phyloP scores from a whole-genome alignment of 495 filamentous ascomycete species.

The Schizothecium vesticola region DNA sequence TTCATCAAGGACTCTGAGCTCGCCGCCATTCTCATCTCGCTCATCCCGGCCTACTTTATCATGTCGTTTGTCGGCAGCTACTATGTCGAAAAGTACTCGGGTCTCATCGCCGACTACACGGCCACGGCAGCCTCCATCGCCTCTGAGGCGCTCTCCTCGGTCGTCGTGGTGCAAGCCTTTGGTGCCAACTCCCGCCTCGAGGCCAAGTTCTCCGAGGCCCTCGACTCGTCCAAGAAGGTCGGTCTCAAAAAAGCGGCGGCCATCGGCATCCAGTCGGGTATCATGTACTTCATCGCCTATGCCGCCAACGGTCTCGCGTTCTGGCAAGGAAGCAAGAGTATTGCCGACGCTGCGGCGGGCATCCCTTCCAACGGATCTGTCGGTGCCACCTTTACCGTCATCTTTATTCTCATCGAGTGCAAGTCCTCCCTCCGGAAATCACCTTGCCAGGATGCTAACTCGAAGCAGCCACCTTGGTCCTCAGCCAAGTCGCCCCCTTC shows the following conservation, averaged over 20 bases:
- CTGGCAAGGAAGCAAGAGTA: slow-evolving; percentile 55
- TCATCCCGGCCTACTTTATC: slow-evolving; percentile 60
- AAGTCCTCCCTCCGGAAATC: slow-evolving; percentile 10
- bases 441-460: not conserved
- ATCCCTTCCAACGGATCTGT: slow-evolving; percentile 37
- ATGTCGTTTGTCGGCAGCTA: slow-evolving; percentile 59
- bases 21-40: slow-evolving; percentile 50
- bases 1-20: slow-evolving; percentile 54
- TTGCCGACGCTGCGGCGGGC: slow-evolving; percentile 40
- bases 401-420: slow-evolving; percentile 62
- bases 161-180: slow-evolving; percentile 48
- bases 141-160: slow-evolving; percentile 40
- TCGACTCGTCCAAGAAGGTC: slow-evolving; percentile 42
- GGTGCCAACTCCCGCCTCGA: slow-evolving; percentile 44
- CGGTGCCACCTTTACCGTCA: slow-evolving; percentile 59
- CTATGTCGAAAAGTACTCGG: slow-evolving; percentile 56
- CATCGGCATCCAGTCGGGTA: slow-evolving; percentile 56
- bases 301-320: slow-evolving; percentile 46
- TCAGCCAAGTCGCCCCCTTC: slow-evolving; percentile 61
- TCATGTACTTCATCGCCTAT: slow-evolving; percentile 62
- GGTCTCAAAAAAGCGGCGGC: slow-evolving; percentile 56
- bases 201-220: slow-evolving; percentile 45
- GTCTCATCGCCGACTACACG: slow-evolving; percentile 45
- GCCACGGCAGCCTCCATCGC: slow-evolving; percentile 39
- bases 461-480: slow-evolving; percentile 49